Conservation (phyloP, 1,139 yeast species). For the Scheffersomyces stambukii region DNA sequence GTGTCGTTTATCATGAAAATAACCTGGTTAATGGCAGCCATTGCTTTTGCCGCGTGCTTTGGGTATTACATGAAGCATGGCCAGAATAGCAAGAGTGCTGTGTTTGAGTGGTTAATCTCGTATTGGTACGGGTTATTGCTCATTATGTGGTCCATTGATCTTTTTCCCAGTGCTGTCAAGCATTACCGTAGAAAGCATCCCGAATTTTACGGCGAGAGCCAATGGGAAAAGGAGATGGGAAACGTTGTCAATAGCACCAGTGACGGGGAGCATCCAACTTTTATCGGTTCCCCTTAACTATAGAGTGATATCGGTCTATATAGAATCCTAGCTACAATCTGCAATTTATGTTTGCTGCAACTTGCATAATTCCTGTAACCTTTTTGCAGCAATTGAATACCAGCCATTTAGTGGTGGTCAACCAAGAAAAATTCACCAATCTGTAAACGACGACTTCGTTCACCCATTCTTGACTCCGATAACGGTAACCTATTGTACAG, state of each 20-base stretch:
- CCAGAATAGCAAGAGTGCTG: slow-evolving; percentile 45
- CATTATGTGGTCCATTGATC: slow-evolving; percentile 63
- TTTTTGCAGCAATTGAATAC: no score
- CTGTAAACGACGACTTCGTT: no score
- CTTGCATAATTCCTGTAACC: no score
- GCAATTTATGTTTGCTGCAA: no score
- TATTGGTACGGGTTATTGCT: slow-evolving; percentile 78
- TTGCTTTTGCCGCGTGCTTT: slow-evolving; percentile 67
- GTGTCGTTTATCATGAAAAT: slow-evolving; percentile 52
- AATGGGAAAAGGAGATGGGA: slow-evolving; percentile 9
- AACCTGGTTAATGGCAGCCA: slow-evolving; percentile 66
- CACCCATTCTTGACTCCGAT: no score
- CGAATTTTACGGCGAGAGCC: slow-evolving; percentile 8
- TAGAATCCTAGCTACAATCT: no score
- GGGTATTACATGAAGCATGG: slow-evolving; percentile 43
- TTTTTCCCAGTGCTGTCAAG: slow-evolving; percentile 56
- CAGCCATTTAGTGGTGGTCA: no score
- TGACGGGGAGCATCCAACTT: slow-evolving; percentile 5
- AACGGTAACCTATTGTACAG: no score
- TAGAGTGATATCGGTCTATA: neutral
- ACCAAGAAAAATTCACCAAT: no score
- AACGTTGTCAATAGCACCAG: slow-evolving; percentile 1
- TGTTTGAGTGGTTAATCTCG: slow-evolving; percentile 79
- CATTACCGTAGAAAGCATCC: slow-evolving; percentile 26
- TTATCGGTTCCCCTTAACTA: slow-evolving; percentile 5